Conservation (phyloP, 1,284 basidiomycete species). For the Trichosporon asahii region DNA sequence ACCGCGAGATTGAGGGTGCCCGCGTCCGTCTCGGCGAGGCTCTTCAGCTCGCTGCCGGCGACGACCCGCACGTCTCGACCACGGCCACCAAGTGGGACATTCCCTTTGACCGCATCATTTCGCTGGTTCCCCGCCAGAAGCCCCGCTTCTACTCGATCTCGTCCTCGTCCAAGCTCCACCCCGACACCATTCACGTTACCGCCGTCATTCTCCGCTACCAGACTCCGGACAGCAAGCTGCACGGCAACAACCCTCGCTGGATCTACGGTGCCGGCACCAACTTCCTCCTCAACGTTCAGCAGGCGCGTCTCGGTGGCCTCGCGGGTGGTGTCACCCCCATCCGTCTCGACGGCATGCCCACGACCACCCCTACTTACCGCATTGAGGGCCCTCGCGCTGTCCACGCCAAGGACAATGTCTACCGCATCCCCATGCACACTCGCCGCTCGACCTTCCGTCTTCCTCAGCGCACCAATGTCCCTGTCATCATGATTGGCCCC, state of each 20-base stretch:
- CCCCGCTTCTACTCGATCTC: slow-evolving; percentile 99
- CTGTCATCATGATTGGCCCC: slow-evolving; percentile 97
- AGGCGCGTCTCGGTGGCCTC: slow-evolving; percentile 55
- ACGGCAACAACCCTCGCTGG: slow-evolving; percentile 55
- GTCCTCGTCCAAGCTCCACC: slow-evolving; percentile 86
- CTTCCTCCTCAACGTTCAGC: slow-evolving; percentile 86
- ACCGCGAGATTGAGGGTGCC: slow-evolving; percentile 66
- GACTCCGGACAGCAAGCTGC: slow-evolving; percentile 59
- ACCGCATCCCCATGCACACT: slow-evolving; percentile 89
- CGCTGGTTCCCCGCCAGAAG: slow-evolving; percentile 87
- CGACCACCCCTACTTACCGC: slow-evolving; percentile 69
- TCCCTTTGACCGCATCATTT: slow-evolving; percentile 94
- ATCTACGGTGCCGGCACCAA: slow-evolving; percentile 86
- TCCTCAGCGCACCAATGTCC: slow-evolving; percentile 95
- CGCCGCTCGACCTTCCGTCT: slow-evolving; percentile 93
- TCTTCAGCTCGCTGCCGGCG: slow-evolving; percentile 74
- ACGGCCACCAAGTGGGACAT: slow-evolving; percentile 74
- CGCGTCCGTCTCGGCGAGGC: slow-evolving; percentile 88
- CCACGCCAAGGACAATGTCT: slow-evolving; percentile 63
- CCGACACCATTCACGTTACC: slow-evolving; percentile 73
- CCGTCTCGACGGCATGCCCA: slow-evolving; percentile 42
- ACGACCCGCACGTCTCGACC: slow-evolving; percentile 60
- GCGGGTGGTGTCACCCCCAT: slow-evolving; percentile 17
- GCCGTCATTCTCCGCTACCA: slow-evolving; percentile 90
- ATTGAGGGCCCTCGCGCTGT: slow-evolving; percentile 84